Base-by-base conservation (phyloP, 2,329 filamentous ascomycete species). In the Hirsutella rhossiliensis region DNA sequence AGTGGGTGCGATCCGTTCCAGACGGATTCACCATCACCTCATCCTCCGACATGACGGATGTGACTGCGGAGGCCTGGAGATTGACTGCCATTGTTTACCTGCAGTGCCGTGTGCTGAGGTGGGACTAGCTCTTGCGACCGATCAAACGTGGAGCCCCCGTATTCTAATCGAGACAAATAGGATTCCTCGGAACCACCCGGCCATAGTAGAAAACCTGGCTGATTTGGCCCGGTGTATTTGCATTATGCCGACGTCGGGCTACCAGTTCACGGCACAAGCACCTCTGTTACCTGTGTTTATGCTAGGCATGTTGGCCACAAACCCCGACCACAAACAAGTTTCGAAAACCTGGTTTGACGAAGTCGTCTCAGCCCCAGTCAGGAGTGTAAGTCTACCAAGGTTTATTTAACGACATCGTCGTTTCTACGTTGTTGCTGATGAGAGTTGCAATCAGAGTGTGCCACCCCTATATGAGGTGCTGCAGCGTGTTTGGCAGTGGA, bases 11-110 rank as follows among this genome's bases (percentile, higher is more conserved):
- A 18, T 30, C 39, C 3, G 50, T 49, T 15, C 47, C 54, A 0
- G 47, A 52, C 9, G 50, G 45, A 8, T 58, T 50, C 31, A 38
- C 53, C 1, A 59, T 64, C 17, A 42, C 52, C 18, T 52, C 53
- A 3, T 48, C 56, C n/a, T 39, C 54, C 8, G 52, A 54, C 9
- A 67, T 67, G 65, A 66, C 63, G 0, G 56, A 62, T 30, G 59
- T 64, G 11, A 66, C 64, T 5, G 64, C 64, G 1, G 65, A 67
- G 47, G 61, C 63, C 11, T 67, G 65, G 64, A 61, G 65, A 40
- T 45, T 67, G 32, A 60, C 63, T 5, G 62, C 56, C 5, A 57
- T 66, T 8, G 53, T 66, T 8, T 67, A 67, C 46, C 44, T 62
- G 11, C 62, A 65, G 43, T 67, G 63, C 36, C 62, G 64, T 19